phyloP scores from a whole-genome alignment of 768 basidiomycete genomes.

The Boletales sp. region DNA sequence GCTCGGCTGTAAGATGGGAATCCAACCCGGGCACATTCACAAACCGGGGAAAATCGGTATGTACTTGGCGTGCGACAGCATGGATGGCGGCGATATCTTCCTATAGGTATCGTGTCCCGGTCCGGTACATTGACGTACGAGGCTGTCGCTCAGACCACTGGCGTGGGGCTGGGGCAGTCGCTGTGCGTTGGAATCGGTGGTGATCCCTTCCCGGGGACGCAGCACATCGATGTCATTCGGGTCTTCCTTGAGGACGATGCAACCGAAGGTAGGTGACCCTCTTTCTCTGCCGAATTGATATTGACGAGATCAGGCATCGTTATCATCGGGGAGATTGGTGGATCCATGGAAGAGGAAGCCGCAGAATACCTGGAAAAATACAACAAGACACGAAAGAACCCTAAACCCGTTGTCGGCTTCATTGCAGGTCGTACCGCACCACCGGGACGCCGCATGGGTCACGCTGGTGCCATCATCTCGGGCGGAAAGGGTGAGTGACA shows the following conservation, averaged over 20 bases:
- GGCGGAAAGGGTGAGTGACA: constrained; percentile 82
- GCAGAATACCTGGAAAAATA: constrained; percentile 92
- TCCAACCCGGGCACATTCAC: constrained; percentile 97
- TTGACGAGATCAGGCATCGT: constrained; percentile 69
- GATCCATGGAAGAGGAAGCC: constrained; percentile 99
- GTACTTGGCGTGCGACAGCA: constrained; percentile 13
- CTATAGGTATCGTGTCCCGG: constrained; percentile 84
- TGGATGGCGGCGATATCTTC: not conserved
- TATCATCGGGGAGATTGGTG: constrained; percentile 98
- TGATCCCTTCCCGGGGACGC: constrained; percentile 94
- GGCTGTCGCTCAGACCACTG: constrained; percentile 96
- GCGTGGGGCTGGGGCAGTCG: constrained; percentile 93
- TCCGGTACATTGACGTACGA: constrained; percentile 98
- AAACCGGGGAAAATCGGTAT: constrained; percentile 91
- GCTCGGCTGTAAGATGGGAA: constrained; percentile 98
- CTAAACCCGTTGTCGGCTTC: constrained; percentile 97
- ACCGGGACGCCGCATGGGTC: constrained; percentile 96
- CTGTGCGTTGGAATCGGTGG: constrained; percentile 97
- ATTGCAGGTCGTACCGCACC: constrained; percentile 98
- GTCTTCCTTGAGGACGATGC: constrained; percentile 93
- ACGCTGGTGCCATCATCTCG: constrained; percentile 96
- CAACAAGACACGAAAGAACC: constrained; percentile 82
- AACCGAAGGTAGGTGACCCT: constrained; percentile 67
- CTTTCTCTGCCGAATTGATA: not conserved
- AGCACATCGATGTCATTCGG: constrained; percentile 94